phyloP scores from a whole-genome alignment of 352 stramenopile species.

The Globisporangium lucens region DNA sequence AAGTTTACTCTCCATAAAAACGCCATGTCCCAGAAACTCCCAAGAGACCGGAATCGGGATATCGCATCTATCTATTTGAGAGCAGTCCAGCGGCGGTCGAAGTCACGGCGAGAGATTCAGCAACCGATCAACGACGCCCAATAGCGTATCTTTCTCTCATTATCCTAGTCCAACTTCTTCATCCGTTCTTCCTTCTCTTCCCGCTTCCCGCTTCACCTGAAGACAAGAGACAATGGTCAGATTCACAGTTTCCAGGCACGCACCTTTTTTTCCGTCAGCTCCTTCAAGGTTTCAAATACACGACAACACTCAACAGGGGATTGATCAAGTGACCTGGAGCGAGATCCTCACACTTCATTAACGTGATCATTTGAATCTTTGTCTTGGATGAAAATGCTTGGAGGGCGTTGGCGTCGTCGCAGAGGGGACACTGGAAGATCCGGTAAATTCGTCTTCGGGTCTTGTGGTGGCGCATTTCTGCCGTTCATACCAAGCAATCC shows the following conservation, averaged over 20 bases:
- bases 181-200: neutral
- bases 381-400: conserved; percentile 23
- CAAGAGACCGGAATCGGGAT: conserved; percentile 57
- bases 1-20: conserved; percentile 11
- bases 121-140: conserved; percentile 29
- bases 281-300: neutral
- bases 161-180: neutral
- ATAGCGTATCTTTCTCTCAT: neutral
- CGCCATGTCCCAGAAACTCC: conserved; percentile 15
- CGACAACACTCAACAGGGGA: neutral
- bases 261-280: neutral
- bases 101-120: conserved; percentile 28
- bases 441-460: neutral
- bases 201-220: neutral
- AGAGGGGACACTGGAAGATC: conserved; percentile 33
- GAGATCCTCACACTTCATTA: conserved; percentile 27
- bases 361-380: conserved; percentile 23
- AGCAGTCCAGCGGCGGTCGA: conserved; percentile 53
- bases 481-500: conserved; percentile 17
- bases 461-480: conserved; percentile 6
- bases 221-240: neutral
- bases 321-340: neutral
- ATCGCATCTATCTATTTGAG: conserved; percentile 57
- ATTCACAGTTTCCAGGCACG: neutral
- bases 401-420: conserved; percentile 27